Percentiles rank a stretch among this genome's conserved stretches.
phyloP scores from a whole-genome alignment of 164 flowering plant species.

The Berberis thunbergii region DNA sequence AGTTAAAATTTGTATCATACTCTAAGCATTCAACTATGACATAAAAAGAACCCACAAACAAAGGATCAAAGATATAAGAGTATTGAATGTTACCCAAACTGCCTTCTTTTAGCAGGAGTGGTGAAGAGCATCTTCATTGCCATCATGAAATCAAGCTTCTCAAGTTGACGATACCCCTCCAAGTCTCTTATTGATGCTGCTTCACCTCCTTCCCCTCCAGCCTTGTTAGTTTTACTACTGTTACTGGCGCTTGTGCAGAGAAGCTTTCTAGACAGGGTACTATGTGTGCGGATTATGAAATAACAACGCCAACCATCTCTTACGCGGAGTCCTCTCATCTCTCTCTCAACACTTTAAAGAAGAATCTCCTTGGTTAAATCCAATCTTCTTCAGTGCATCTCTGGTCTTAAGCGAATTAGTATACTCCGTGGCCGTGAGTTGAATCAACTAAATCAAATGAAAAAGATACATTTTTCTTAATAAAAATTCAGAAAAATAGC shows the following conservation, averaged over 20 bases:
- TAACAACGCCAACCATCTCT: not conserved
- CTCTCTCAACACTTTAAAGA: not conserved
- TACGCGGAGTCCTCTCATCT: conserved; percentile 11
- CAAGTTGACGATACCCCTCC: conserved; percentile 42
- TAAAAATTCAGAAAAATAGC: too few species aligned
- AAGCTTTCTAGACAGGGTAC: conserved; percentile 1
- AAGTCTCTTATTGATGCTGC: not conserved
- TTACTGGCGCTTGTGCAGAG: conserved; percentile 9
- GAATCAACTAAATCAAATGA: too few species aligned
- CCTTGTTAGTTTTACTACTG: not conserved
- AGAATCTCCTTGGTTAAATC: not conserved
- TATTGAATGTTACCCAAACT: conserved; percentile 51
- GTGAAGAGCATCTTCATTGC: conserved; percentile 74
- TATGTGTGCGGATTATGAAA: not conserved
- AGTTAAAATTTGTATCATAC: too few species aligned
- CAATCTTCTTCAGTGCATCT: not conserved
- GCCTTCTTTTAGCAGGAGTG: conserved; percentile 47
- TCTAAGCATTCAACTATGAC: not conserved
- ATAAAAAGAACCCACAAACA: too few species aligned
- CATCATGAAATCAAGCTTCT: conserved; percentile 73
- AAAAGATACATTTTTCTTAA: too few species aligned
- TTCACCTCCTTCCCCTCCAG: not conserved
- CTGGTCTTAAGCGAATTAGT: too few species aligned
- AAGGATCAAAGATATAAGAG: not conserved
- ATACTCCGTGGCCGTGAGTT: too few species aligned